Conservation (phyloP, 2,329 filamentous ascomycete species). For the Hypoxylon sp. region DNA sequence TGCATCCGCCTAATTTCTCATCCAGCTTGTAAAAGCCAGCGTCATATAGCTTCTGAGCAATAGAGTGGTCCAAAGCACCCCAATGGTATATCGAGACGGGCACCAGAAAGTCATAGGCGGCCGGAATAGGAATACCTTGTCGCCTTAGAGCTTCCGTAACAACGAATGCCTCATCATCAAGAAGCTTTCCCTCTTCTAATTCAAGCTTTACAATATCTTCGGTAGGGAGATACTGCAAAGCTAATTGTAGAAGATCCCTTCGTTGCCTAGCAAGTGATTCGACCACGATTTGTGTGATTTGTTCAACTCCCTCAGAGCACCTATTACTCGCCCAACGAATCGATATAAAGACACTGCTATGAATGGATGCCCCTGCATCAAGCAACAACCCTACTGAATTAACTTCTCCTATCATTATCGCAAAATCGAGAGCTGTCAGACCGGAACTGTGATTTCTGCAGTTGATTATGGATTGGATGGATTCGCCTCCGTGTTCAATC, state of each 20-base stretch:
- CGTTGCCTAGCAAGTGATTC: conserved; percentile 10
- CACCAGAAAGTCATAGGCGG: background rate
- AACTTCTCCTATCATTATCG: background rate
- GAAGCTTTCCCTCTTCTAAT: conserved; percentile 10
- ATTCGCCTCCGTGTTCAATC: conserved; percentile 11
- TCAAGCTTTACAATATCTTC: background rate
- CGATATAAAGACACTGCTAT: no score
- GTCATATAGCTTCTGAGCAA: conserved; percentile 16
- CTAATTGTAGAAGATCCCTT: conserved; percentile 4
- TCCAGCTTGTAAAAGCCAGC: conserved; percentile 10
- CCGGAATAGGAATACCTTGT: conserved; percentile 1
- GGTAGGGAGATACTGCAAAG: conserved; percentile 11
- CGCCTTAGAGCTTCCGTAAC: conserved; percentile 15
- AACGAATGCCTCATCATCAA: conserved; percentile 20
- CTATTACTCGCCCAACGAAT: no score
- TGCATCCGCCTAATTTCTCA: background rate
- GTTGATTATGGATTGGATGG: conserved; percentile 22
- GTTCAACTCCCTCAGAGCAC: background rate
- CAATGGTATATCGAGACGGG: conserved; percentile 15
- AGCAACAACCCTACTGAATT: background rate
- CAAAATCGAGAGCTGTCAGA: background rate
- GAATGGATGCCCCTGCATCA: background rate
- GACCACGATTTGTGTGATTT: background rate
- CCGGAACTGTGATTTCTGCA: no score
- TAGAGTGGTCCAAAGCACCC: background rate